Percentiles rank a stretch among this genome's conserved stretches.
phyloP scores from a whole-genome alignment of 2,329 filamentous ascomycete species.

The Drechslerella dactyloides region DNA sequence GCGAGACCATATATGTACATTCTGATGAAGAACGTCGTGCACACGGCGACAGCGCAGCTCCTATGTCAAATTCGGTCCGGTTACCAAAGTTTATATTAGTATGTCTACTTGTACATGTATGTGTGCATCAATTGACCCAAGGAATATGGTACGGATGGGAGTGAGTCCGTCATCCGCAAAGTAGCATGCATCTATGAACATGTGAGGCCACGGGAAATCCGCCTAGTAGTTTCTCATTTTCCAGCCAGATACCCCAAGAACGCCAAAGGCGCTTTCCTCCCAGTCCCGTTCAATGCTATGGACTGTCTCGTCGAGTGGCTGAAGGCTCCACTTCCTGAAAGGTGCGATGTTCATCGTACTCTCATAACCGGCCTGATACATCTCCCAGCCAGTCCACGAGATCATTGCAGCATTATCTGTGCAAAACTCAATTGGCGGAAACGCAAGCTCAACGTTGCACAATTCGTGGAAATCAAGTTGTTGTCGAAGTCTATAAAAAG shows the following conservation, averaged over 20 bases:
- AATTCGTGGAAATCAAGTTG: slow-evolving; percentile 64
- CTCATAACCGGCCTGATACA: slow-evolving; percentile 79
- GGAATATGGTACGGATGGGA: too few species aligned
- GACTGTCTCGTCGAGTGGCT: slow-evolving; percentile 29
- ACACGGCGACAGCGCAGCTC: too few species aligned
- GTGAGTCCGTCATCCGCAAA: too few species aligned
- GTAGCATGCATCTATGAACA: too few species aligned
- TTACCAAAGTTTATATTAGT: too few species aligned
- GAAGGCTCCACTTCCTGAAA: slow-evolving; percentile 69
- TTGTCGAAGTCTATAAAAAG: slow-evolving; percentile 64
- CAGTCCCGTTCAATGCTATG: slow-evolving; percentile 27
- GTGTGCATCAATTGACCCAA: too few species aligned
- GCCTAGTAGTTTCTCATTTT: slow-evolving; percentile 19
- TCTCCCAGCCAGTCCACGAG: slow-evolving; percentile 89
- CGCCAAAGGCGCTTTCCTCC: slow-evolving; percentile 48
- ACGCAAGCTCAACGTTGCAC: slow-evolving; percentile 67
- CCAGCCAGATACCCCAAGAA: slow-evolving; percentile 36
- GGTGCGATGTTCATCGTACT: slow-evolving; percentile 68
- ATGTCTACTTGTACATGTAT: too few species aligned
- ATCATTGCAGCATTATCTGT: slow-evolving; percentile 99
- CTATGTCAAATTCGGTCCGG: too few species aligned
- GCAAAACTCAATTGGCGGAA: slow-evolving; percentile 78
- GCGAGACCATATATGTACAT: too few species aligned
- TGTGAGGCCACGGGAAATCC: too few species aligned
- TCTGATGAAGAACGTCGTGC: too few species aligned